These are phyloP conservation scores for Neospora caninum DNA, from an alignment of 169 alveolate species.

Conservation along the genomic window DNA sequence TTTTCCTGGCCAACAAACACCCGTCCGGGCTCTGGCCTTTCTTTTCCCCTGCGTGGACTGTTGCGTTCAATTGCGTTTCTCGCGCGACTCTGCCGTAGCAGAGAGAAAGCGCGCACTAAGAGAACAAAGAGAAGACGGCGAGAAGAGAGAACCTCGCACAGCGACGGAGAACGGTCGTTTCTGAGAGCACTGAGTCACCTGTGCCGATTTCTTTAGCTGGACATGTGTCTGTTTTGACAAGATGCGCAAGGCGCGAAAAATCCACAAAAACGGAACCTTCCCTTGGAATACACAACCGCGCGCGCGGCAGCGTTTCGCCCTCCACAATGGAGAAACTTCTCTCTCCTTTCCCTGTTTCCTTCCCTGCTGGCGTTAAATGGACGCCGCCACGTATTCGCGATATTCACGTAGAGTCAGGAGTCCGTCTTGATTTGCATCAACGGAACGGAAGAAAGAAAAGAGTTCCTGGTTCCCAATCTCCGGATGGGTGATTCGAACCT, in stretches of 20 bases:
- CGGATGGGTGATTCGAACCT: slow-evolving; percentile 18
- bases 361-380: too few relatives aligned
- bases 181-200: too few relatives aligned
- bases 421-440: neutral
- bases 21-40: too few relatives aligned
- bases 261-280: too few relatives aligned
- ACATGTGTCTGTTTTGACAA: neutral
- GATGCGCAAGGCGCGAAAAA: too few relatives aligned
- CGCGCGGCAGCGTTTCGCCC: too few relatives aligned
- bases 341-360: neutral
- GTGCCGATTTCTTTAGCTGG: too few relatives aligned
- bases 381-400: neutral
- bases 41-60: too few relatives aligned
- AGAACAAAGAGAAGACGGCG: neutral
- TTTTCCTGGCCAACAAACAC: too few relatives aligned
- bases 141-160: neutral
- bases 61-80: too few relatives aligned
- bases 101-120: neutral
- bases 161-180: neutral
- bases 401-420: neutral
- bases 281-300: too few relatives aligned
- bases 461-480: neutral
- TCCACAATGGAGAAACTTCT: neutral
- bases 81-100: too few relatives aligned
- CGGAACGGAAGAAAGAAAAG: neutral